Evolutionary conservation across 306 rosid genomes (phyloP).

Genomic region (Quercus mongolica): DNA sequence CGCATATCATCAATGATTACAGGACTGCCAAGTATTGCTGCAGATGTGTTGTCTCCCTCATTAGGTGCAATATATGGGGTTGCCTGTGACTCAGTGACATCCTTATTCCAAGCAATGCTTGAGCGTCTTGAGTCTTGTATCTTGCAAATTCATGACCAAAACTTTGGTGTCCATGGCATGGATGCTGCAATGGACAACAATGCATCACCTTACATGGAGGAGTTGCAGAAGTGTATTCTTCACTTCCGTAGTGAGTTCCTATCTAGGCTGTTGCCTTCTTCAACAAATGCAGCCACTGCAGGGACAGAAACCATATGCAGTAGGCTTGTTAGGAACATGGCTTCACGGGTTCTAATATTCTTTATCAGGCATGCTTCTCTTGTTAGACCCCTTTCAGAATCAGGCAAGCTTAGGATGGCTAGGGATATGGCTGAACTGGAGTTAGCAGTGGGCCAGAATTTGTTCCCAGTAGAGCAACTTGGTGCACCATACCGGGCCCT

Average conservation of each 20-base stretch:
- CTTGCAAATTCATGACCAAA: conserved; percentile 91
- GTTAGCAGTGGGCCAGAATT: conserved; percentile 89
- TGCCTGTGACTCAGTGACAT: conserved; percentile 88
- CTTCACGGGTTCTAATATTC: conserved; percentile 87
- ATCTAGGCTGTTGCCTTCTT: conserved; percentile 71
- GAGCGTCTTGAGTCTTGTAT: conserved; percentile 93
- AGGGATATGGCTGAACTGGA: conserved; percentile 99
- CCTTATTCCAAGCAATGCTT: conserved; percentile 95
- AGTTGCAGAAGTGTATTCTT: conserved; percentile 83
- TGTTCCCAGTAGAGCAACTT: conserved; percentile 94
- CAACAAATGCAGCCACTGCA: conserved; percentile 32
- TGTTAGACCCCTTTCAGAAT: conserved; percentile 96
- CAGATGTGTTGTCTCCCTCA: conserved; percentile 88
- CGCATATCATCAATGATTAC: conserved; percentile 62
- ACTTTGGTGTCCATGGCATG: conserved; percentile 74
- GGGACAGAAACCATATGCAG: conserved; percentile 83
- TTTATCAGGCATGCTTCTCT: conserved; percentile 97
- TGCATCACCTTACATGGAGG: conserved; percentile 98
- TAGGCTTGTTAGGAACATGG: conserved; percentile 92
- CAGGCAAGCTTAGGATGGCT: conserved; percentile 98
- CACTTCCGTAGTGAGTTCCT: conserved; percentile 93
- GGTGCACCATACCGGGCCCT: conserved; percentile 96
- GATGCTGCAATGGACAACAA: conserved; percentile 96
- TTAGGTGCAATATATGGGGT: conserved; percentile 86
- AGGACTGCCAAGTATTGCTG: conserved; percentile 82